These are phyloP conservation scores for Rheum nobile DNA, from an alignment of 148 eudicot genomes.

Conservation along the genomic window DNA sequence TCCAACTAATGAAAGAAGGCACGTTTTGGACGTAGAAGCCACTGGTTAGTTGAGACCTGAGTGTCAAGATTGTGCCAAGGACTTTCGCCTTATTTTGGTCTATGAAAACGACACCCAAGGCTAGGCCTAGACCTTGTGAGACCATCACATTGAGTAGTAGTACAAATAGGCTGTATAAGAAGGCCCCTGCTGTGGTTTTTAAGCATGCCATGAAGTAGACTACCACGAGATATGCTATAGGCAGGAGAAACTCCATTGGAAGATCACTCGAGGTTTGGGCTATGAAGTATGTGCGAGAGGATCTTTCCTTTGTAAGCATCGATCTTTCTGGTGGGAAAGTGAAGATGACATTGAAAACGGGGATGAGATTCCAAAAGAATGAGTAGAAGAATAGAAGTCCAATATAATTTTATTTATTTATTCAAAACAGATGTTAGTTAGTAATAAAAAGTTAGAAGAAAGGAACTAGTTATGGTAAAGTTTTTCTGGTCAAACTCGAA, in stretches of 20 bases:
- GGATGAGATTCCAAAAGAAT: constrained; percentile 71
- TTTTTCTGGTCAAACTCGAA: too few species aligned
- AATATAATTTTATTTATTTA: constrained; percentile 19
- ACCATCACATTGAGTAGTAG: constrained; percentile 52
- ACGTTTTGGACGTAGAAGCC: constrained; percentile 78
- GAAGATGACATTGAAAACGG: constrained; percentile 62
- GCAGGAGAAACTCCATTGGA: constrained; percentile 73
- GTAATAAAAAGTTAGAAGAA: not conserved
- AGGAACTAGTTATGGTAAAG: not conserved
- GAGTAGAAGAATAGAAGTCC: constrained; percentile 68
- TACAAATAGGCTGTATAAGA: constrained; percentile 27
- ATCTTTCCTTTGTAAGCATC: constrained; percentile 58
- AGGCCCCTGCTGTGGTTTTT: constrained; percentile 22
- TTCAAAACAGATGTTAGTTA: not conserved
- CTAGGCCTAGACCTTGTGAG: constrained; percentile 74
- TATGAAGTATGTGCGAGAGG: constrained; percentile 76
- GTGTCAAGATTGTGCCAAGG: constrained; percentile 56
- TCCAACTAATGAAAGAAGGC: constrained; percentile 60
- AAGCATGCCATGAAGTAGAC: constrained; percentile 82
- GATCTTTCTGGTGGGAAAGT: constrained; percentile 67
- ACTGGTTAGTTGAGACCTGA: constrained; percentile 42
- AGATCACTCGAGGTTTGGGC: constrained; percentile 45
- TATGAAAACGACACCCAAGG: constrained; percentile 68
- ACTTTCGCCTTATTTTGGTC: constrained; percentile 50
- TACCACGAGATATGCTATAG: constrained; percentile 39